Base-by-base conservation (phyloP, 805 yeast genomes). In the Candida coleopterorum region DNA sequence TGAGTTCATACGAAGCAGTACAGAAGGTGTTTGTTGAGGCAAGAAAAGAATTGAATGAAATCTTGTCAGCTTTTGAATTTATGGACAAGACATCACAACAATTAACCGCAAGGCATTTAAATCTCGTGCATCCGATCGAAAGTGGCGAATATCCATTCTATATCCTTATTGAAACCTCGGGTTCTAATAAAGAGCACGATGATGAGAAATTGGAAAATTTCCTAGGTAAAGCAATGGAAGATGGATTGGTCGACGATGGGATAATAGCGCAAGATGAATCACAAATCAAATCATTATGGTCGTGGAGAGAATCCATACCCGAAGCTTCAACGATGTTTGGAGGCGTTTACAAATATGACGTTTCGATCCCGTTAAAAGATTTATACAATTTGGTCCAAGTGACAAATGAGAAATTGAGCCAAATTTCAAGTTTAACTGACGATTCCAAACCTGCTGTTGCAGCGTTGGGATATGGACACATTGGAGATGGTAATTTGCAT, bases 321-420 rank as follows among this genome's bases (percentile, higher is more conserved):
- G 98, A 93, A 64, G 89, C 96, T 6, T 73, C 85, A 6, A 82
- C 85, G 34, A 72, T 75, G 42, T 79, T 72, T 25, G 97, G 98
- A 35, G 98, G 97, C 49, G 97, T 90, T 35, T 93, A 90, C 70
- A 93, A 93, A 65, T 93, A 93, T 55, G 98, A 93, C 51, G 96
- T 93, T 25, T 88, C 97, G 3, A 66, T 93, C 41, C 97, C 97
- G 24, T 71, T 93, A 46, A 68, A 74, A 15, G 85, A 79, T 36
- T 70, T 93, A 63, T 93, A 88, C 55, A 81, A 81, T 9, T 66
- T 93, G 35, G 95, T 90, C 16, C 84, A 78, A 32, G 95, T 82
- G 6, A 79, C 81, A n/a, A 75, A 81, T 47, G 77, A 60, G 30
- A 74, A 74, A 49, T 68, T 93, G 44, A 51, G 42, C 2, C 77